These are phyloP conservation scores for Onygena corvina DNA, from an alignment of 2,329 filamentous ascomycete species.

Conservation along the genomic window DNA sequence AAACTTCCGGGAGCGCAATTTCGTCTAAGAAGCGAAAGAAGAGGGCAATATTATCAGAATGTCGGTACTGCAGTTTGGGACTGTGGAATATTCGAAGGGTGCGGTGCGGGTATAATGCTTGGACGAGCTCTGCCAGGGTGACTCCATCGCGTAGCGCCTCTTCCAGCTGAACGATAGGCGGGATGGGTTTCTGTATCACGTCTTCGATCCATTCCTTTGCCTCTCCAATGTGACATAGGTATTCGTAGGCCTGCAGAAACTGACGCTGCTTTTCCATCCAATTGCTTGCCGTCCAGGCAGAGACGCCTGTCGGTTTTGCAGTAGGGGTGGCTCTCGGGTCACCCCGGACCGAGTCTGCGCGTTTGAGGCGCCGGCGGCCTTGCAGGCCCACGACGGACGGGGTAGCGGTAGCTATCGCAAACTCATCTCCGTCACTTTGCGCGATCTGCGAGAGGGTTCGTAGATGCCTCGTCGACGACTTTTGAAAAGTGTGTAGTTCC, in stretches of 20 bases:
- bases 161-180: slow-evolving; percentile 85
- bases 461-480: slow-evolving; percentile 80
- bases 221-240: slow-evolving; percentile 96
- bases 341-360: slow-evolving; percentile 44
- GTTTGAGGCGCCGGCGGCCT: slow-evolving; percentile 70
- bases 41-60: slow-evolving; percentile 94
- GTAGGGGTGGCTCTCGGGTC: slow-evolving; percentile 38
- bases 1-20: slow-evolving; percentile 83
- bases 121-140: slow-evolving; percentile 85
- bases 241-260: slow-evolving; percentile 93
- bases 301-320: slow-evolving; percentile 42
- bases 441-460: slow-evolving; percentile 76
- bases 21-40: slow-evolving; percentile 93
- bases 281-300: slow-evolving; percentile 68
- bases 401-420: slow-evolving; percentile 61
- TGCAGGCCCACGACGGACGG: slow-evolving; percentile 82
- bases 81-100: slow-evolving; percentile 74
- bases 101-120: slow-evolving; percentile 68
- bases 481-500: slow-evolving; percentile 69
- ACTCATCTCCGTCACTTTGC: slow-evolving; percentile 63
- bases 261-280: slow-evolving; percentile 99
- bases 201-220: slow-evolving; percentile 99
- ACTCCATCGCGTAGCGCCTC: slow-evolving; percentile 87
- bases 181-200: slow-evolving; percentile 70
- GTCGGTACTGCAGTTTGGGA: slow-evolving; percentile 75